These are phyloP conservation scores for Trichomonascus vanleenenianus DNA, from an alignment of 805 yeast species.

Conservation along the genomic window DNA sequence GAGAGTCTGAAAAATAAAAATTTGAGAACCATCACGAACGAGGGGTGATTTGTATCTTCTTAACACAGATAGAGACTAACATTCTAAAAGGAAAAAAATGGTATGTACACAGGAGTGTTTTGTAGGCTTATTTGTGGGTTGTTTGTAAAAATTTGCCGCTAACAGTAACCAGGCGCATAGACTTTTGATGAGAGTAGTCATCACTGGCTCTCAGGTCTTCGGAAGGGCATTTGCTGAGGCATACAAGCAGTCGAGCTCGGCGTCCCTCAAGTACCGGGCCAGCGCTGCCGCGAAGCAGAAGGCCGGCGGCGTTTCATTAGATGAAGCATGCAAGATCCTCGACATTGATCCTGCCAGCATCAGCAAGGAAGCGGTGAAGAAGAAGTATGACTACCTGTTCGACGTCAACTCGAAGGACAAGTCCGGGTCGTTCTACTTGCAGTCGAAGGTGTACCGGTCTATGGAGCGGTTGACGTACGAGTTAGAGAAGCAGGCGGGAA, in stretches of 20 bases:
- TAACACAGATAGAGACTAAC: background rate
- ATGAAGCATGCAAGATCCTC: constrained; percentile 86
- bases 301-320: constrained; percentile 73
- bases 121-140: too few species aligned
- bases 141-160: too few species aligned
- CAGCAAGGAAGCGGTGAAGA: constrained; percentile 45
- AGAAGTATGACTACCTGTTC: constrained; percentile 74
- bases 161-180: constrained; percentile 69
- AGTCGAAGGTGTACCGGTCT: constrained; percentile 88
- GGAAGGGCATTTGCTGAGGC: constrained; percentile 97
- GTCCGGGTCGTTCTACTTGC: constrained; percentile 93
- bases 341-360: constrained; percentile 57
- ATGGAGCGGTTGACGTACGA: constrained; percentile 85
- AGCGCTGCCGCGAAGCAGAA: constrained; percentile 36
- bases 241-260: constrained; percentile 88
- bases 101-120: too few species aligned
- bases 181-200: constrained; percentile 76
- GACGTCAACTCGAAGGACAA: constrained; percentile 87
- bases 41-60: too few species aligned
- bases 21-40: too few species aligned
- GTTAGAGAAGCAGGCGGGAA: constrained; percentile 32
- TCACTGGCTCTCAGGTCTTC: constrained; percentile 93
- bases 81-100: background rate
- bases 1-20: too few species aligned
- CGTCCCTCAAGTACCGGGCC: constrained; percentile 64